A percentile compares a stretch with the other conserved stretches of the same genome.
Conservation (phyloP, 257 asterid genomes). For the Marsdenia floribunda region DNA sequence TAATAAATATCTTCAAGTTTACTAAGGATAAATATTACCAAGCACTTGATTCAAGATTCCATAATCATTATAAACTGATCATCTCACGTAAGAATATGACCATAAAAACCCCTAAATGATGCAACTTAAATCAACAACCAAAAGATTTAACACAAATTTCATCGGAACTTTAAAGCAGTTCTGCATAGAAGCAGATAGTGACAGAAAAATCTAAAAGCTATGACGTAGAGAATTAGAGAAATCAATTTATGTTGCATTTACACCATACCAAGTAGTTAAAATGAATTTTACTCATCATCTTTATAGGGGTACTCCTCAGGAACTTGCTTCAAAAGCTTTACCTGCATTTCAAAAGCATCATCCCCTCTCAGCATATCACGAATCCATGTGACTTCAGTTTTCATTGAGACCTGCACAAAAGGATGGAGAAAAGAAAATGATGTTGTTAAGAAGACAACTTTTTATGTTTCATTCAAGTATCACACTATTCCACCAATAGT, state of each 20-base stretch:
- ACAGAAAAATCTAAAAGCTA: neutral
- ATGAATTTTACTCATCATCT: slow-evolving; percentile 69
- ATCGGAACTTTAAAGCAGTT: neutral
- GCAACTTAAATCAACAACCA: neutral
- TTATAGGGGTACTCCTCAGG: slow-evolving; percentile 98
- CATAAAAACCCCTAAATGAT: neutral
- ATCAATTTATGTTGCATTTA: slow-evolving; percentile 15
- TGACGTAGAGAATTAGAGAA: neutral
- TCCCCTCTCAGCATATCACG: slow-evolving; percentile 98
- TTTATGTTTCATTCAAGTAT: neutral
- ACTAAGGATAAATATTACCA: neutral
- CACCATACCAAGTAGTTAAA: slow-evolving; percentile 11
- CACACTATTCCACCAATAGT: neutral
- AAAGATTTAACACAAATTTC: neutral
- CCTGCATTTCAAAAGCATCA: slow-evolving; percentile 88
- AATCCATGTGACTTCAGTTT: slow-evolving; percentile 90
- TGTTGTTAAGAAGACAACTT: neutral
- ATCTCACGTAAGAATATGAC: neutral
- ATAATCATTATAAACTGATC: neutral
- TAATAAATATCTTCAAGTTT: neutral
- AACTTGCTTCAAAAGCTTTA: slow-evolving; percentile 89
- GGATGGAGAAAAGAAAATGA: neutral
- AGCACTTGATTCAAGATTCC: neutral
- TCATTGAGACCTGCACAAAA: slow-evolving; percentile 76
- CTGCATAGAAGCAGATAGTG: slow-evolving; percentile 1